Conservation (phyloP, 805 yeast genomes). For the Pichia sporocuriosa region DNA sequence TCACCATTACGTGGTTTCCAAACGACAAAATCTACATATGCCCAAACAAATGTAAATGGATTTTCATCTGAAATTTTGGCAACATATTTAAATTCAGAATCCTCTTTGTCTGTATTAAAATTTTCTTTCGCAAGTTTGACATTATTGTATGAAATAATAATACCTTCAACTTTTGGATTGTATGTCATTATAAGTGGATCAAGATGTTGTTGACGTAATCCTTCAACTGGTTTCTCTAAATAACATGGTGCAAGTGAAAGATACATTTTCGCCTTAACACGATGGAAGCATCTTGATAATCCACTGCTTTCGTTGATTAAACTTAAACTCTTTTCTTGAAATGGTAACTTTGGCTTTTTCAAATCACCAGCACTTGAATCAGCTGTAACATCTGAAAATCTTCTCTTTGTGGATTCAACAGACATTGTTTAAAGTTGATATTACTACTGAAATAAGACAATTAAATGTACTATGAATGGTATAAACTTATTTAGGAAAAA, state of each 20-base stretch:
- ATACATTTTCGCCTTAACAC: constrained; percentile 55
- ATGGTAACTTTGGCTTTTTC: neutral
- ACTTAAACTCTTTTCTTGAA: constrained; percentile 10
- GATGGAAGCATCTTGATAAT: constrained; percentile 62
- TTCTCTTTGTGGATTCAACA: constrained; percentile 1
- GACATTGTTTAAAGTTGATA: neutral
- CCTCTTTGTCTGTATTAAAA: constrained; percentile 32
- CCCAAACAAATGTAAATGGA: constrained; percentile 88
- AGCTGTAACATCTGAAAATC: neutral
- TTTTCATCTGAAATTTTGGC: constrained; percentile 70
- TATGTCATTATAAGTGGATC: constrained; percentile 87
- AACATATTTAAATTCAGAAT: constrained; percentile 36
- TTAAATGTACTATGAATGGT: neutral
- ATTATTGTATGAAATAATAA: constrained; percentile 73
- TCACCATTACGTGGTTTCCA: constrained; percentile 95
- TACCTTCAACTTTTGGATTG: constrained; percentile 66
- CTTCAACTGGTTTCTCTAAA: constrained; percentile 60
- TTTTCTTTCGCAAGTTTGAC: constrained; percentile 45
- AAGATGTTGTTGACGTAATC: constrained; percentile 80
- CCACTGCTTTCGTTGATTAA: constrained; percentile 30
- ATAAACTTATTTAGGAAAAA: neutral
- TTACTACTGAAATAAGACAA: neutral
- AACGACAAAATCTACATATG: constrained; percentile 68
- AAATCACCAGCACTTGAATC: neutral
- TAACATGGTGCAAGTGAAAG: constrained; percentile 86